Base-by-base conservation (phyloP, 495 filamentous ascomycete species). In the Penicillium psychrofluorescens region DNA sequence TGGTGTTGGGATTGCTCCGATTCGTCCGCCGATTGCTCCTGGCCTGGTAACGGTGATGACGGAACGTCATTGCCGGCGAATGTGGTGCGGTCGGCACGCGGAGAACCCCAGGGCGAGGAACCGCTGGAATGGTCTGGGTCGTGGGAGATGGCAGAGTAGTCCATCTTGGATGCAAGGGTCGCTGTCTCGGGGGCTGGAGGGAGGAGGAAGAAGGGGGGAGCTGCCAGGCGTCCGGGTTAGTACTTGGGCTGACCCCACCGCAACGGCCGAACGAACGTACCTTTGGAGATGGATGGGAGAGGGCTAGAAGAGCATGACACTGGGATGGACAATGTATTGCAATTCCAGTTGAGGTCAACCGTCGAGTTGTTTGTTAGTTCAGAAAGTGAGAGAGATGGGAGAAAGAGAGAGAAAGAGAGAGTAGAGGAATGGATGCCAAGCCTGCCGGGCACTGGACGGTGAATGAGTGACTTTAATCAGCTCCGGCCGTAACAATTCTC, bases 61-160 rank as follows among this genome's bases (percentile, higher is more conserved):
- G 79, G 74, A 32, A 74, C 71, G 35, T 80, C 76, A 55, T 59
- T 68, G 37, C 61, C 61, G 50, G 66, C 65, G 61, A 83, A 84
- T 40, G 68, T 64, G 32, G 75, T 68, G 40, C 78, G 69, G 49
- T 75, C 73, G 52, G 76, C 74, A 55, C 80, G 78, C 33, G 88
- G 87, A 33, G 86, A 87, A 15, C 78, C 83, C 89, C 89, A 95
- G 13, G 88, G 87, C 7, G 86, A 90, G 32, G 77, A 59, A 27
- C 78, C 88, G 14, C 68, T 72, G 9, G 80, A 76, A 51, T 87
- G 70, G 7, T 90, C 85, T 11, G 80, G 79, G 62, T 92, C 88
- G 52, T 79, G 64, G 55, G 85, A 79, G 22, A 88, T 76, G 41
- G 83, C 64, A 40, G 87, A 87, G 66, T 92, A 95, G 65, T 95